Percentiles rank a stretch among this genome's conserved stretches.
These are phyloP conservation scores for Gastrolobium bilobum DNA, from an alignment of 306 rosid species.

Conservation along the genomic window DNA sequence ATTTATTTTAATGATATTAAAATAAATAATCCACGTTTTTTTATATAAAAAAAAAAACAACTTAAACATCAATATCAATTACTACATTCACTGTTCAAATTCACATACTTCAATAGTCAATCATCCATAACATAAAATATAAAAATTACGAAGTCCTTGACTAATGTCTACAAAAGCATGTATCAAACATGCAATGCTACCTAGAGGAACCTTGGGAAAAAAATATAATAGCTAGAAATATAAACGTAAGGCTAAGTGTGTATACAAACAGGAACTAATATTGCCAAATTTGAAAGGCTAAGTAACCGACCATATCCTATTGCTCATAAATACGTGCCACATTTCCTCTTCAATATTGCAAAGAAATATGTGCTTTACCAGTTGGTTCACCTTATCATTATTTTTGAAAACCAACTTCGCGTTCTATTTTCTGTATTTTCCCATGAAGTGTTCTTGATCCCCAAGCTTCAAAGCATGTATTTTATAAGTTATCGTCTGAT, in stretches of 20 bases:
- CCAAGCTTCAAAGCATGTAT: slow-evolving; percentile 20
- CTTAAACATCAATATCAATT: not conserved
- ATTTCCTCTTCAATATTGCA: slow-evolving; percentile 19
- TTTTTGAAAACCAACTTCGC: slow-evolving; percentile 16
- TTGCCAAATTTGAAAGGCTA: not conserved
- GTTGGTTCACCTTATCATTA: slow-evolving; percentile 18
- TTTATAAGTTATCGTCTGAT: slow-evolving; percentile 22
- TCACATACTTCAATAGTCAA: not conserved
- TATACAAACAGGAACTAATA: slow-evolving; percentile 32
- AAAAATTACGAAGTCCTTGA: slow-evolving; percentile 21
- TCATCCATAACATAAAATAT: slow-evolving; percentile 21
- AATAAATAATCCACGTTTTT: too few species aligned
- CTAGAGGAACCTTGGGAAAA: slow-evolving; percentile 3
- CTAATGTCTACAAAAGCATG: not conserved
- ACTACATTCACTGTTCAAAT: slow-evolving; percentile 8
- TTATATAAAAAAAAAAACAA: too few species aligned
- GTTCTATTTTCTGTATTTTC: slow-evolving; percentile 30
- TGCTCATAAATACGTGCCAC: slow-evolving; percentile 28
- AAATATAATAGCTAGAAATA: slow-evolving; percentile 25
- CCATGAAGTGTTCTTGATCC: slow-evolving; percentile 3
- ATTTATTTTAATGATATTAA: not conserved
- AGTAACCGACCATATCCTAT: slow-evolving; percentile 24
- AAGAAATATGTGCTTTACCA: slow-evolving; percentile 9
- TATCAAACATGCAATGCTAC: not conserved
- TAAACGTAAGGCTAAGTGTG: not conserved